Percentiles rank a stretch among this genome's conserved stretches.
These are phyloP conservation scores for Diatrype stigma DNA, from an alignment of 2,329 filamentous ascomycete genomes.

Conservation along the genomic window DNA sequence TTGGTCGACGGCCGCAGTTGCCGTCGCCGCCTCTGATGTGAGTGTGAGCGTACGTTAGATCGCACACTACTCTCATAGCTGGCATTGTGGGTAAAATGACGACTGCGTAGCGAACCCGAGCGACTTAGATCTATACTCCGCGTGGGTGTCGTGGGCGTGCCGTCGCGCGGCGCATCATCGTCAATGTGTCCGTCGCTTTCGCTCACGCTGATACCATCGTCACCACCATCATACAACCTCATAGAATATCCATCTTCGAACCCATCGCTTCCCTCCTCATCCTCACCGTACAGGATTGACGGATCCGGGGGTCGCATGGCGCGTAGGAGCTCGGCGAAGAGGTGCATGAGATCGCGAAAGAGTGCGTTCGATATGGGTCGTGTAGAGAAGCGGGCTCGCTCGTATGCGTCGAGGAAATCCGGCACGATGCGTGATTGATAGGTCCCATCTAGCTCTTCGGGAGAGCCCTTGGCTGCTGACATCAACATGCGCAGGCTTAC, in stretches of 20 bases:
- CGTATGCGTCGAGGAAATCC: constrained; percentile 73
- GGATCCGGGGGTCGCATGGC: constrained; percentile 65
- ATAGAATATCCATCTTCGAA: constrained; percentile 1
- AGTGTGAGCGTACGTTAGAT: constrained; percentile 15
- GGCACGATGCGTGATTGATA: constrained; percentile 31
- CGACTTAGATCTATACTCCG: constrained; percentile 13
- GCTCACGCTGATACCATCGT: constrained; percentile 10
- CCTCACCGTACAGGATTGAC: constrained; percentile 38
- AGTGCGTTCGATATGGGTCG: constrained; percentile 61
- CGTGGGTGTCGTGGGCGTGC: constrained; percentile 36
- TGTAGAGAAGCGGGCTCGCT: constrained; percentile 78
- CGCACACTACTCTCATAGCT: neutral
- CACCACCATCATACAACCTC: neutral
- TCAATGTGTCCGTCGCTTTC: constrained; percentile 27
- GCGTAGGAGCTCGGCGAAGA: constrained; percentile 77
- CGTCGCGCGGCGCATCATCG: constrained; percentile 39
- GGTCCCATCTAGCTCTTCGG: neutral
- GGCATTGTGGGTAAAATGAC: constrained; percentile 17
- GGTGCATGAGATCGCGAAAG: constrained; percentile 76
- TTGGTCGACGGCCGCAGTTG: neutral
- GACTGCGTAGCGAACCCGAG: constrained; percentile 13
- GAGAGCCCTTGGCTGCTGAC: constrained; percentile 17
- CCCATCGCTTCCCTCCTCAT: constrained; percentile 16
- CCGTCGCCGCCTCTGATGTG: constrained; percentile 1
- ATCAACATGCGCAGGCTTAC: constrained; percentile 60